Base-by-base conservation (phyloP, 169 alveolate genomes). In the Eimeria maxima region DNA sequence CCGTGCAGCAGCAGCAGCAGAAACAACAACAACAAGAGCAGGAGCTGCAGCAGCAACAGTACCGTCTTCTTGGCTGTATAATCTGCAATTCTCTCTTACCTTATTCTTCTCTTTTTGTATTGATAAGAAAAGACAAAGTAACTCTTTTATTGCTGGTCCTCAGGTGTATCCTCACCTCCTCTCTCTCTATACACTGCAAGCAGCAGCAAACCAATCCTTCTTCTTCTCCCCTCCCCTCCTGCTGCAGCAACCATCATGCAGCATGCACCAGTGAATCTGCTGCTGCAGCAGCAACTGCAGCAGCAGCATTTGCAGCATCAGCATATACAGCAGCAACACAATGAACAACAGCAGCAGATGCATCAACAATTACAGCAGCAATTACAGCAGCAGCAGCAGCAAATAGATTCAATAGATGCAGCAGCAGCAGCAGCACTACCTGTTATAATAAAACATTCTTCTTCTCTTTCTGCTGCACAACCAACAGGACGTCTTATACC, bases 401-500 rank as follows among this genome's bases (percentile, higher is more conserved):
- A 7, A n/a, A 45, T 16, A 4, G 71, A 33, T 71, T 18, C 71
- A 5, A 42, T 7, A 14, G n/a, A 5, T 5, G 45, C 45, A 5
- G 71, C 8, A 47, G 69, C 8, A 6, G 45, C 87, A 38, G 5
- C 53, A 60, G 16, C 67, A 5, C 50, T 90, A 29, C 95, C 95
- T 27, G 65, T 90, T 22, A 29, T 71, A 18, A 45, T 67, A 10
- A 29, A 47, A 53, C 95, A 90, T 71, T 71, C 95, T 5, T 47
- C 83, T 44, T 53, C 83, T 24, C n/a, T 90, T 18, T 27, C 45
- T 38, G 78, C 63, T 11, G 65, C 86, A 1, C 86, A 67, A 60
- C 95, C 95, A 11, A 29, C 76, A 1, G 95, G 95, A 38, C 89
- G 71, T 10, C 95, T 90, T 42, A 71, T 90, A 57, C 95, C 95